Percentiles rank a stretch among this genome's conserved stretches.
Conservation (phyloP, 495 filamentous ascomycete genomes). For the Aspergillus egyptiacus region DNA sequence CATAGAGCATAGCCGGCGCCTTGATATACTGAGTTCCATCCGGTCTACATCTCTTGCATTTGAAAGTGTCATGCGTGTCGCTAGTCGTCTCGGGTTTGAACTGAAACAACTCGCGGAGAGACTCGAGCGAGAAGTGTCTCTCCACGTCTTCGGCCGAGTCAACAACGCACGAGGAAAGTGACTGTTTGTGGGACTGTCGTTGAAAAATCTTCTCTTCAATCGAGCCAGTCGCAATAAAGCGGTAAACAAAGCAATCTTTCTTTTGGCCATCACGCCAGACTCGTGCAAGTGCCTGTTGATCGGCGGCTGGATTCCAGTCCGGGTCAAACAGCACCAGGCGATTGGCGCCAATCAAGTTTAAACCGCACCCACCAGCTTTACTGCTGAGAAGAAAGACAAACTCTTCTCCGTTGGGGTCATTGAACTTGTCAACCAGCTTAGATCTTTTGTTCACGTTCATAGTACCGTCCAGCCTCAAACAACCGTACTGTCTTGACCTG, state of each 20-base stretch:
- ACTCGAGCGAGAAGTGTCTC: slow-evolving; percentile 87
- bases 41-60: slow-evolving; percentile 89
- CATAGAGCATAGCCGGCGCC: slow-evolving; percentile 89
- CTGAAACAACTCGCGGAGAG: slow-evolving; percentile 85
- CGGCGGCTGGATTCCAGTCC: slow-evolving; percentile 98
- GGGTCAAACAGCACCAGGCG: slow-evolving; percentile 96
- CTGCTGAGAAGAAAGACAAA: slow-evolving; percentile 94
- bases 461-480: slow-evolving; percentile 83
- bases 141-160: slow-evolving; percentile 96
- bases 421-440: slow-evolving; percentile 98
- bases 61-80: slow-evolving; percentile 98
- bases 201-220: slow-evolving; percentile 99
- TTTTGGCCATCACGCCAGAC: slow-evolving; percentile 99
- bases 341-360: slow-evolving; percentile 97
- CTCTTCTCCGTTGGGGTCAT: slow-evolving; percentile 83
- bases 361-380: slow-evolving; percentile 93
- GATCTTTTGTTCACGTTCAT: slow-evolving; percentile 97
- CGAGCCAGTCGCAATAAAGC: slow-evolving; percentile 94
- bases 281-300: slow-evolving; percentile 94
- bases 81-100: slow-evolving; percentile 77
- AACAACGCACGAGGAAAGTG: slow-evolving; percentile 93
- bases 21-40: slow-evolving; percentile 83
- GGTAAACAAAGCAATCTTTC: slow-evolving; percentile 99
- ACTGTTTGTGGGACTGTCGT: slow-evolving; percentile 96
- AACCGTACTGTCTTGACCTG: slow-evolving; percentile 75